Evolutionary conservation across 1,284 basidiomycete species (phyloP).

Genomic region (Leccinum subrobustum): DNA sequence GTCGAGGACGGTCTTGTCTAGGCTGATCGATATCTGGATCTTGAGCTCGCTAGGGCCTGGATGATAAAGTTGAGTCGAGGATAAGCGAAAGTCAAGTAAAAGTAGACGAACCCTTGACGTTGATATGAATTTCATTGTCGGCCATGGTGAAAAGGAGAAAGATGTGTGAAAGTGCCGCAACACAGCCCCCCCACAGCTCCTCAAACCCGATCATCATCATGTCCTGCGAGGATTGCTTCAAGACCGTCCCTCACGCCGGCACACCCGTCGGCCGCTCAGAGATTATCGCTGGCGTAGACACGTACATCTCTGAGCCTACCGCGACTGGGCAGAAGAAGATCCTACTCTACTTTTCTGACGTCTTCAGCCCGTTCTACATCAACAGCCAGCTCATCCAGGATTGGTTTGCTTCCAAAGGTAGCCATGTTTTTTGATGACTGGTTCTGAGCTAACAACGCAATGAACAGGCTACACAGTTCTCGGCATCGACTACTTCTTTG

Average conservation of each 20-base stretch:
- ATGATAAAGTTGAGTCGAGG: neutral
- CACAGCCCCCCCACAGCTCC: constrained; percentile 17
- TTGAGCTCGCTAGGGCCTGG: constrained; percentile 87
- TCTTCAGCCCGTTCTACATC: constrained; percentile 49
- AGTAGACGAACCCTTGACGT: constrained; percentile 60
- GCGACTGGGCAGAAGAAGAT: constrained; percentile 37
- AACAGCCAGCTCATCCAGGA: constrained; percentile 55
- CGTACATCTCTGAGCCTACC: constrained; percentile 50
- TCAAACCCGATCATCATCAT: constrained; percentile 6
- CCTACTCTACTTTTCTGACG: constrained; percentile 51
- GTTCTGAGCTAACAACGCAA: neutral
- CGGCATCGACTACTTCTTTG: constrained; percentile 57
- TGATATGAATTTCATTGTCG: constrained; percentile 67
- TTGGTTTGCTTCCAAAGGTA: constrained; percentile 51
- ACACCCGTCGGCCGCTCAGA: constrained; percentile 35
- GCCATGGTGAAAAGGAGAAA: constrained; percentile 39
- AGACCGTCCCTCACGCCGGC: constrained; percentile 49
- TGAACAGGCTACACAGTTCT: constrained; percentile 49
- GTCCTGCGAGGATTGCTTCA: constrained; percentile 41
- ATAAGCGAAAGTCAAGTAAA: neutral
- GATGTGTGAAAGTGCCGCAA: neutral
- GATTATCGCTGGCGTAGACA: constrained; percentile 46
- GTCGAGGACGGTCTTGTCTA: constrained; percentile 45
- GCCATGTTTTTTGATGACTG: constrained; percentile 1
- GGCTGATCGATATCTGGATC: constrained; percentile 77